phyloP scores from a whole-genome alignment of 2,329 filamentous ascomycete species.

The Fusarium sp. region DNA sequence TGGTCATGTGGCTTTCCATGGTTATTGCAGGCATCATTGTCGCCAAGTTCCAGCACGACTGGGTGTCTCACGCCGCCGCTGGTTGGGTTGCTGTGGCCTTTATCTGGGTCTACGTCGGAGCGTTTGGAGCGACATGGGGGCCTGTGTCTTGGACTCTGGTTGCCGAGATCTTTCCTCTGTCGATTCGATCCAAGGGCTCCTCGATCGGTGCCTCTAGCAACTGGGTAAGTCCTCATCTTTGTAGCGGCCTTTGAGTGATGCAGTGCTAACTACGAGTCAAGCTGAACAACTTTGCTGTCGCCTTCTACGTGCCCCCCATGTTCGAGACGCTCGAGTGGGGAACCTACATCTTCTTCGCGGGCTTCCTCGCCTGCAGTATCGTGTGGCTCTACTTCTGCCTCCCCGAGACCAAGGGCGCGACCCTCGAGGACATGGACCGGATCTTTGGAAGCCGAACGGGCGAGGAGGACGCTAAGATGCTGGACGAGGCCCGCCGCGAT shows the following conservation, averaged over 20 bases:
- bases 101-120: constrained; percentile 67
- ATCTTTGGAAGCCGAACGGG: constrained; percentile 63
- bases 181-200: constrained; percentile 61
- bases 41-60: constrained; percentile 39
- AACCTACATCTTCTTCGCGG: constrained; percentile 72
- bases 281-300: constrained; percentile 63
- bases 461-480: constrained; percentile 40
- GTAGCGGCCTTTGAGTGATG: no score
- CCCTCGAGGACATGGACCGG: constrained; percentile 69
- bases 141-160: constrained; percentile 65
- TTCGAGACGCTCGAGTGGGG: constrained; percentile 59
- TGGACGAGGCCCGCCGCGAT: constrained; percentile 43
- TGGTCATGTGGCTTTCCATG: constrained; percentile 54
- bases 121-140: constrained; percentile 60
- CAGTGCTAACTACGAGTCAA: constrained; percentile 1
- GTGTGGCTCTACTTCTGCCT: constrained; percentile 67
- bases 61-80: constrained; percentile 53
- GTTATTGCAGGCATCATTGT: constrained; percentile 38
- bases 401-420: constrained; percentile 70
- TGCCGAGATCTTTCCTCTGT: constrained; percentile 63
- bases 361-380: constrained; percentile 62
- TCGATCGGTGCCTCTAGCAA: constrained; percentile 61
- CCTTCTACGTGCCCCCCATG: constrained; percentile 62
- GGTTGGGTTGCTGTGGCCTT: constrained; percentile 58
- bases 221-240: constrained; percentile 49